Conservation (phyloP, 2,329 filamentous ascomycete genomes). For the Fusarium decemcellulare region DNA sequence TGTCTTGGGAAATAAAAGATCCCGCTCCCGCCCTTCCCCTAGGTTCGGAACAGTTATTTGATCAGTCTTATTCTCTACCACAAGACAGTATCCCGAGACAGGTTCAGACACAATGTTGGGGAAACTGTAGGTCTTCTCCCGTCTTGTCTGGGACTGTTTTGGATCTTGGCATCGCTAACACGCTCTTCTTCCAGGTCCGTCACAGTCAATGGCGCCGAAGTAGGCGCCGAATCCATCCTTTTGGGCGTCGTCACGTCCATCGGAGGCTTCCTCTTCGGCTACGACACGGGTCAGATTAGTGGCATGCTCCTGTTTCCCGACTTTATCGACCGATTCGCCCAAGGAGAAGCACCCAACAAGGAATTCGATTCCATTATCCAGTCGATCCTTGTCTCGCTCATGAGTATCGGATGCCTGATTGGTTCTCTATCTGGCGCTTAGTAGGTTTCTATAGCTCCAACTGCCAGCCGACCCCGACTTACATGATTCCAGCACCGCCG, state of each 20-base stretch:
- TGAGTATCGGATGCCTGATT: slow-evolving; percentile 69
- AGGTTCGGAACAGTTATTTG: slow-evolving; percentile 21
- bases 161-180: slow-evolving; percentile 12
- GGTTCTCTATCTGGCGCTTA: slow-evolving; percentile 68
- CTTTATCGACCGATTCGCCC: slow-evolving; percentile 70
- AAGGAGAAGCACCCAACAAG: slow-evolving; percentile 56
- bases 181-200: slow-evolving; percentile 50
- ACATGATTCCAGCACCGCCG: slow-evolving; percentile 60
- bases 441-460: slow-evolving; percentile 38
- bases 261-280: slow-evolving; percentile 74
- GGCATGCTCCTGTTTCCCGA: slow-evolving; percentile 65
- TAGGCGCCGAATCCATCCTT: slow-evolving; percentile 57
- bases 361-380: slow-evolving; percentile 59
- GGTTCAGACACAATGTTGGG: slow-evolving; percentile 44
- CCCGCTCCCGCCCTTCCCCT: slow-evolving; percentile 19
- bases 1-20: slow-evolving; percentile 35
- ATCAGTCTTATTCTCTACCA: slow-evolving; percentile 20
- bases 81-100: slow-evolving; percentile 21
- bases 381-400: slow-evolving; percentile 69
- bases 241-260: slow-evolving; percentile 68
- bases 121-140: slow-evolving; percentile 33
- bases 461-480: background rate
- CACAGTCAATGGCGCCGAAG: slow-evolving; percentile 59
- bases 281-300: slow-evolving; percentile 74
- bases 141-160: background rate